Evolutionary conservation across 768 basidiomycete genomes (phyloP), one percentile per base, ranked within the genome.

Genomic region (Suillus sp.): DNA sequence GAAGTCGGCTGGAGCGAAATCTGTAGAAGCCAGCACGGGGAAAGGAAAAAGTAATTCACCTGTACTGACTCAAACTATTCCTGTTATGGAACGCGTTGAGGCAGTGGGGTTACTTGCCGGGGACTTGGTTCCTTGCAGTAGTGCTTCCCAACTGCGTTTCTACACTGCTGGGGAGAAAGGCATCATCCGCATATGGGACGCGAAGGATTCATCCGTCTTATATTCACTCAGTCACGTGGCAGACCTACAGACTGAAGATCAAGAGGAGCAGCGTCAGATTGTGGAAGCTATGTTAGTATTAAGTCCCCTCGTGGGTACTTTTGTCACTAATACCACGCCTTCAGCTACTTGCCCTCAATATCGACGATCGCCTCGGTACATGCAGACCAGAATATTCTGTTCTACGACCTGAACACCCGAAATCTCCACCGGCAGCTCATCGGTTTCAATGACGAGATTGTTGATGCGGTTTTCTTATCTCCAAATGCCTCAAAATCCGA

Each of bases 371-470:
- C 95, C 25, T 92, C 95, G 18, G 80, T 95, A 18, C 96, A 96
- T 73, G 95, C 93, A 27, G 96, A 99, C 75, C 97, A 99, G 77
- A 99, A 99, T 68, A 96, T 99, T 68, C 82, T 95, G 54, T 94
- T 94, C 78, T 88, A 95, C 75, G 95, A 93, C 2, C 78, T 96
- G 9, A 74, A 81, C n/a, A 85, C 86, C 1, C 83, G 82, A 37
- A 78, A 83, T 10, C 77, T 92, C 30, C 79, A 82, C 2, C 89
- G 92, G 20, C 96, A 98, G 69, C 78, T 99, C 67, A 88, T 99
- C 69, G 97, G 97, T 0, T 99, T 91, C 82, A 99, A 99, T 74
- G 97, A 99, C 76, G 96, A 99, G 76, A 95, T 99, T 67, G 91
- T 98, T 58, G 97, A 99, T 70, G 85, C 89, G 5, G 81, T 84